Evolutionary conservation across 1,284 basidiomycete species (phyloP).

Genomic region (Naganishia sp.): DNA sequence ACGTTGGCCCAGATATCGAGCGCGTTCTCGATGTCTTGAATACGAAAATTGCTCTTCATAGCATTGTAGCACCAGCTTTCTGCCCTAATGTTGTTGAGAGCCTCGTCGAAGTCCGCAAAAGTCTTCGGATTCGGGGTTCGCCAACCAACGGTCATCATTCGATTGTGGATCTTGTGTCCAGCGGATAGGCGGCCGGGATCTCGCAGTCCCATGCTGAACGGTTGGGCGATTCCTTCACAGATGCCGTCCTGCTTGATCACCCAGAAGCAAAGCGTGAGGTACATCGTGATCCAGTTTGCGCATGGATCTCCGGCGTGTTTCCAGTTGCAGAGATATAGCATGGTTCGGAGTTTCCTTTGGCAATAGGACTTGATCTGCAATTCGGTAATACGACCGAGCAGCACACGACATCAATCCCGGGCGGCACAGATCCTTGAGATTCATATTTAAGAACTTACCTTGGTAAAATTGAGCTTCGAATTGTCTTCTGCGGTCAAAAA

Average conservation of each 20-base stretch:
- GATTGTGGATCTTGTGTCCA: slow-evolving; percentile 1
- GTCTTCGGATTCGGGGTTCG: not conserved
- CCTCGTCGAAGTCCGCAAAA: slow-evolving; percentile 1
- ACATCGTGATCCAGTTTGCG: slow-evolving; percentile 5
- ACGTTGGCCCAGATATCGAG: no score
- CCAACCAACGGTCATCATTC: slow-evolving; percentile 14
- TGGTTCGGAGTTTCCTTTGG: not conserved
- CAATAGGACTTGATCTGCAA: slow-evolving; percentile 4
- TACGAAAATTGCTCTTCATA: slow-evolving; percentile 7
- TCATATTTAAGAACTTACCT: not conserved
- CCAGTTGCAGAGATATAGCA: slow-evolving; percentile 11
- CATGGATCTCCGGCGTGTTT: slow-evolving; percentile 11
- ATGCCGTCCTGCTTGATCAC: not conserved
- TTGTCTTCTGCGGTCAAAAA: slow-evolving; percentile 6
- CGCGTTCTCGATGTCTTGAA: no score
- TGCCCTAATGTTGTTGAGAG: slow-evolving; percentile 5
- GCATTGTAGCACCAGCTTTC: slow-evolving; percentile 3
- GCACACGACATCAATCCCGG: no score
- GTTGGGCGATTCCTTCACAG: not conserved
- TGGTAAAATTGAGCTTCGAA: not conserved
- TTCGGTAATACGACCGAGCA: not conserved
- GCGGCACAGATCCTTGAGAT: not conserved
- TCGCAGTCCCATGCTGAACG: not conserved
- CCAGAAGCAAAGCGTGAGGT: slow-evolving; percentile 7
- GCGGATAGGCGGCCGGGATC: not conserved